Evolutionary conservation across 169 alveolate species (phyloP).

Genomic region (Eimeria maxima): DNA sequence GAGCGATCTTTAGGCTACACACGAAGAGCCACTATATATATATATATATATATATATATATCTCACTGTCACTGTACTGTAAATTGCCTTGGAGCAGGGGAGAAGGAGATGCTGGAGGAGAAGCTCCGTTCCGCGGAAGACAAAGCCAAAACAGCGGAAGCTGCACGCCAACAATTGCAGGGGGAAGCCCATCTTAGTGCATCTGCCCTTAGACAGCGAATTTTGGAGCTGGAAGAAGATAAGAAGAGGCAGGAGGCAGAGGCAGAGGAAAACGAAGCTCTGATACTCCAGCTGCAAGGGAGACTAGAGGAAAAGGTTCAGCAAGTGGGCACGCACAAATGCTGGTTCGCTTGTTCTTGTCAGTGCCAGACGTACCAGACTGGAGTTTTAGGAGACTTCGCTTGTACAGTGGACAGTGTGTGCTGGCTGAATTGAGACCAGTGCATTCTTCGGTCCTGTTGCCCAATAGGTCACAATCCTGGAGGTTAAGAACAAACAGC

Average conservation of each 20-base stretch:
- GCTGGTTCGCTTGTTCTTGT: neutral
- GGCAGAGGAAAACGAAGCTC: constrained; percentile 80
- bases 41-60: neutral
- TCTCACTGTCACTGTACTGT: neutral
- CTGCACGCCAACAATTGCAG: constrained; percentile 64
- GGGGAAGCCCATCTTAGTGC: constrained; percentile 34
- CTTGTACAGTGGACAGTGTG: neutral
- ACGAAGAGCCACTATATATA: neutral
- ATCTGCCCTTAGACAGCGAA: constrained; percentile 37
- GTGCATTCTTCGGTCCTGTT: neutral
- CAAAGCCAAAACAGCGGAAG: constrained; percentile 63
- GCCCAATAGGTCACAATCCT: constrained; percentile 64
- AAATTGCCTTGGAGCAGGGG: constrained; percentile 31
- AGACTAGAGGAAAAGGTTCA: constrained; percentile 72
- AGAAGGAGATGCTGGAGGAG: constrained; percentile 68
- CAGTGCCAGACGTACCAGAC: neutral
- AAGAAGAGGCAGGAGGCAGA: constrained; percentile 67
- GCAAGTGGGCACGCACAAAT: constrained; percentile 45
- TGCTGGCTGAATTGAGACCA: neutral
- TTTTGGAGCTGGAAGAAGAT: constrained; percentile 67
- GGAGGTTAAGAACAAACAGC: constrained; percentile 79
- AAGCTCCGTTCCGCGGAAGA: constrained; percentile 58
- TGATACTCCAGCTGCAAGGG: constrained; percentile 64
- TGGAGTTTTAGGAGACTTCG: neutral
- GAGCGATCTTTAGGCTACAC: neutral